Evolutionary conservation across 2,329 filamentous ascomycete genomes (phyloP), one percentile per base, ranked within the genome.

Genomic region (Colletotrichum graminicola): DNA sequence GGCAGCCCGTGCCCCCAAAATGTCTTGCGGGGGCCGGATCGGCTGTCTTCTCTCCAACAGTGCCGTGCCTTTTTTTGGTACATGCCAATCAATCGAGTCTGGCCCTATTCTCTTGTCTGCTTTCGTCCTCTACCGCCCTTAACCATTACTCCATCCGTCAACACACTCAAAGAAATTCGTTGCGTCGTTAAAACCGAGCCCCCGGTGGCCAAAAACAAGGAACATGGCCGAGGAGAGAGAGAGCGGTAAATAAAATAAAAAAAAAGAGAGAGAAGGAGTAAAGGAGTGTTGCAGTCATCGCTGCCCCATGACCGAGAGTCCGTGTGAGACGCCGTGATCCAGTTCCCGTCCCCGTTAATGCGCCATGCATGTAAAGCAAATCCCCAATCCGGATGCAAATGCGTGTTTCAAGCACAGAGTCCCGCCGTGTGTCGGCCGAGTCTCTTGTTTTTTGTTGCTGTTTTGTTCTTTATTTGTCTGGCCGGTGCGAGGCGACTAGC

Each of bases 321-420:
- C 45, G 45, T 68, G n/a, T 63, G 45, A 68, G 67, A 71, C 65
- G 68, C 68, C 68, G 54, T 68, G 57, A 55, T 68, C 57, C 49
- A 41, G 49, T 57, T 47, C 65, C 59, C 8, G 65, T 63, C 36
- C 59, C 68, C 68, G 54, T 71, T 68, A 49, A 43, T 62, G 59
- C 68, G 68, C 68, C 68, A 59, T 71, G 65, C 68, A 71, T 71
- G 68, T 60, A 68, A 71, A 71, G 52, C 68, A 71, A 60, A 68
- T 62, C n/a, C 65, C 68, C 54, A 52, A 21, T 29, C 66, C 57
- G 39, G 62, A 67, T 71, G 67, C 65, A 71, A 71, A 57, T 47
- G 23, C 41, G 34, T 63, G 59, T 63, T 60, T 51, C 52, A 60
- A 63, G 68, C 59, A 63, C n/a, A 26, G 51, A 32, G 16, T 39